Percentiles rank a stretch among this genome's conserved stretches.
These are phyloP conservation scores for Phaffomyces thermotolerans DNA, from an alignment of 805 yeast species.

Conservation along the genomic window DNA sequence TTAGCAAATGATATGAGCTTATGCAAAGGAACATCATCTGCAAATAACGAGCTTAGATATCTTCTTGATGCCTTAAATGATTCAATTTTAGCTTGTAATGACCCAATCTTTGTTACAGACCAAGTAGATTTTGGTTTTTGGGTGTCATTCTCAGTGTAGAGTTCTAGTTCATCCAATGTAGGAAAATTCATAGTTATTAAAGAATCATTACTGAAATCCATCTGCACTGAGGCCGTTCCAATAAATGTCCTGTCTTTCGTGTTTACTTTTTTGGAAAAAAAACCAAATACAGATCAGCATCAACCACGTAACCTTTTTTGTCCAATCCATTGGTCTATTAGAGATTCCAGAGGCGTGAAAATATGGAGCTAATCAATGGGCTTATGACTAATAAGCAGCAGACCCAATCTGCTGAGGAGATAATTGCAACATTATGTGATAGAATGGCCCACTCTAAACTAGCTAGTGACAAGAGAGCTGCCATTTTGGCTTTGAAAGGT, in stretches of 20 bases:
- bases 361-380: constrained; percentile 36
- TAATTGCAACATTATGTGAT: constrained; percentile 85
- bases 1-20: constrained; percentile 37
- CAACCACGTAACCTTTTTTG: neutral
- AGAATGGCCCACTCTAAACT: constrained; percentile 75
- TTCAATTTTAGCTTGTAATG: constrained; percentile 42
- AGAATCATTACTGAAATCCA: neutral
- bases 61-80: constrained; percentile 6
- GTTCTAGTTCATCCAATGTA: constrained; percentile 1
- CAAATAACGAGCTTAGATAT: constrained; percentile 1
- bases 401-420: constrained; percentile 62
- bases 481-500: constrained; percentile 81
- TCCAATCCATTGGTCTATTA: neutral
- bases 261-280: neutral
- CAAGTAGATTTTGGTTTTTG: constrained; percentile 35
- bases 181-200: constrained; percentile 3
- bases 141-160: neutral
- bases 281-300: neutral
- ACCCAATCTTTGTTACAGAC: constrained; percentile 41
- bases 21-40: constrained; percentile 25
- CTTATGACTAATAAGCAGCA: constrained; percentile 40
- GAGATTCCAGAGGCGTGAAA: neutral
- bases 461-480: constrained; percentile 83
- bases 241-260: neutral
- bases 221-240: neutral